Evolutionary conservation across 805 yeast species (phyloP).

Genomic region (Candida bentonensis): DNA sequence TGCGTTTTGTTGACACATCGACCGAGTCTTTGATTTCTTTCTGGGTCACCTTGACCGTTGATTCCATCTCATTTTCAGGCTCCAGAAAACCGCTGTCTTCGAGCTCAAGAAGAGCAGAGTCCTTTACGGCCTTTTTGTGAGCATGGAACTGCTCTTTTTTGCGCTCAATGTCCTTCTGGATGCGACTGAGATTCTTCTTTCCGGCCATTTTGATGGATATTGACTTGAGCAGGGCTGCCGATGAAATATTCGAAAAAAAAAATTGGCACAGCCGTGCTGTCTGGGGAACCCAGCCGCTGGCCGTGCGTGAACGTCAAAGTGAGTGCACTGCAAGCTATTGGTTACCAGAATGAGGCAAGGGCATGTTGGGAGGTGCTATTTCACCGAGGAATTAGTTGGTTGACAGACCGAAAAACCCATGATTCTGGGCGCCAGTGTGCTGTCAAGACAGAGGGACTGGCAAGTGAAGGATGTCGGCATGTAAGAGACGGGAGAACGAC

Average conservation of each 20-base stretch:
- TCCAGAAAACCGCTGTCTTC: conserved; percentile 82
- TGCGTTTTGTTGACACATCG: conserved; percentile 60
- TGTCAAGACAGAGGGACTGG: too few species aligned
- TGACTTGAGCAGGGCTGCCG: neutral
- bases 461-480: too few species aligned
- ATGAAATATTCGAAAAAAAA: neutral
- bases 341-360: neutral
- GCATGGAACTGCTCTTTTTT: conserved; percentile 60
- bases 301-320: neutral
- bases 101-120: conserved; percentile 70
- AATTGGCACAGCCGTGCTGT: conserved; percentile 2
- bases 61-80: conserved; percentile 87
- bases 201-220: neutral
- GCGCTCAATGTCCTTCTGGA: conserved; percentile 29
- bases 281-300: neutral
- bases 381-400: too few species aligned
- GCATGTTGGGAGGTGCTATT: neutral
- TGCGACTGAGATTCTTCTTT: neutral
- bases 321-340: neutral
- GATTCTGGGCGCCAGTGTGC: too few species aligned
- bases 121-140: conserved; percentile 72
- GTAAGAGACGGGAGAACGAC: too few species aligned
- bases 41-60: conserved; percentile 74
- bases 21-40: conserved; percentile 63
- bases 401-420: too few species aligned